Conservation (phyloP, 768 basidiomycete genomes). For the Termitomyces sp. region DNA sequence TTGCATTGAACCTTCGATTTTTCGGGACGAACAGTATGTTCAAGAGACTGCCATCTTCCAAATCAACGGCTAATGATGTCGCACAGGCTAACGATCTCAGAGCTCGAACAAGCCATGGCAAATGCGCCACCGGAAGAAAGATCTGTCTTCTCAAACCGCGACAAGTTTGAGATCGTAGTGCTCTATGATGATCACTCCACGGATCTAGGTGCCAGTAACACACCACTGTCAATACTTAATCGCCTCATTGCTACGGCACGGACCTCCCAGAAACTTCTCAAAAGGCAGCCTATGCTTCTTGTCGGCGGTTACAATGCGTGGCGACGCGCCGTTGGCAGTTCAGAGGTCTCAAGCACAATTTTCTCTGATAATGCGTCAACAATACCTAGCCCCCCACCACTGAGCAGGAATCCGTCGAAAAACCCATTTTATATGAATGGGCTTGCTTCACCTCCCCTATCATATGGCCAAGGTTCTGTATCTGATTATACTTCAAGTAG, state of each 20-base stretch:
- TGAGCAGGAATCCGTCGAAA: slow-evolving; percentile 21
- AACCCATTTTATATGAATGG: slow-evolving; percentile 20
- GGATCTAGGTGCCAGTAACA: slow-evolving; percentile 38
- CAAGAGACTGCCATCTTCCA: background rate
- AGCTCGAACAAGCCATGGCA: slow-evolving; percentile 70
- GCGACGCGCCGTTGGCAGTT: slow-evolving; percentile 48
- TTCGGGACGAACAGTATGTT: slow-evolving; percentile 62
- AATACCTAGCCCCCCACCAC: slow-evolving; percentile 13
- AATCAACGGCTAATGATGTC: background rate
- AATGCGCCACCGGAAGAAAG: slow-evolving; percentile 67
- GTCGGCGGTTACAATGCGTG: slow-evolving; percentile 83
- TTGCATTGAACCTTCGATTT: slow-evolving; percentile 80
- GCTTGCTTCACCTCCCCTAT: slow-evolving; percentile 8
- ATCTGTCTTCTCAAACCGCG: slow-evolving; percentile 74
- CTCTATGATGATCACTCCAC: slow-evolving; percentile 72
- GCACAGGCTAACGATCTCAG: slow-evolving; percentile 55
- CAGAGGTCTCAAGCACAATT: slow-evolving; percentile 18
- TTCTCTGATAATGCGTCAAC: slow-evolving; percentile 2
- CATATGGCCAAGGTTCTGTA: slow-evolving; percentile 14
- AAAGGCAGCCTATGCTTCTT: slow-evolving; percentile 75
- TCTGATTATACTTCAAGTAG: slow-evolving; percentile 18
- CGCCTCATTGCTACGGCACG: slow-evolving; percentile 61
- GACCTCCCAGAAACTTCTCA: slow-evolving; percentile 66
- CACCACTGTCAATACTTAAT: slow-evolving; percentile 55
- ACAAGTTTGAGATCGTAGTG: slow-evolving; percentile 85